A percentile compares a stretch with the other conserved stretches of the same genome.
These are phyloP conservation scores for Suaeda aralocaspica DNA, from an alignment of 148 eudicot species.

Conservation along the genomic window DNA sequence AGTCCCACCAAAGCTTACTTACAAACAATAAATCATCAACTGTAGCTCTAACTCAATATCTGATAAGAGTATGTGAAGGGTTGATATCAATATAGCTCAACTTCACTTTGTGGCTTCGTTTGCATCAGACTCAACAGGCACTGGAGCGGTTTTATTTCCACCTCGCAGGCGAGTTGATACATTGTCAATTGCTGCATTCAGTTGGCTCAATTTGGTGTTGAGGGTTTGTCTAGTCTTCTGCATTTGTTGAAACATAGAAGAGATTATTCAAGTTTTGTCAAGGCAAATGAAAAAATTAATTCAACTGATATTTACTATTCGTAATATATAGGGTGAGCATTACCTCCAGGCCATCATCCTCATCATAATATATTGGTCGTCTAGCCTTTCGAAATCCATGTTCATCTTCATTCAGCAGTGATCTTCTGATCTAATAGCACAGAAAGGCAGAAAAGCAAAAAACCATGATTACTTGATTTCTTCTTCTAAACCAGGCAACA, in stretches of 20 bases:
- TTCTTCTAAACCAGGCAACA: not conserved
- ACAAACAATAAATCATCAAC: conserved; percentile 1
- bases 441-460: conserved; percentile 10
- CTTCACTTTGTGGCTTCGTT: conserved; percentile 51
- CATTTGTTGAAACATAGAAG: conserved; percentile 13
- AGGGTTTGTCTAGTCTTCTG: conserved; percentile 75
- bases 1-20: conserved; percentile 14
- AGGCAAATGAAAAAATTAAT: not conserved
- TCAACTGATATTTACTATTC: not conserved
- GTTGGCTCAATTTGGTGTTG: conserved; percentile 62
- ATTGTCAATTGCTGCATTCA: conserved; percentile 86
- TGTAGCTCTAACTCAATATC: not conserved
- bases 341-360: conserved; percentile 85
- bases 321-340: not conserved
- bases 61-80: conserved; percentile 3
- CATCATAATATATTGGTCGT: conserved; percentile 68
- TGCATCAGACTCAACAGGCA: conserved; percentile 59
- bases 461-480: not conserved
- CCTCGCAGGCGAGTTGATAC: conserved; percentile 87
- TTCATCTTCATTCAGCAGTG: conserved; percentile 73
- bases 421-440: conserved; percentile 54
- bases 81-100: not conserved
- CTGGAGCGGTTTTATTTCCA: conserved; percentile 45
- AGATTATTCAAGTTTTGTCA: not conserved
- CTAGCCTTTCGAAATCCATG: conserved; percentile 73